Base-by-base conservation (phyloP, 495 filamentous ascomycete genomes). In the Aspergillus sclerotiicarbonarius region DNA sequence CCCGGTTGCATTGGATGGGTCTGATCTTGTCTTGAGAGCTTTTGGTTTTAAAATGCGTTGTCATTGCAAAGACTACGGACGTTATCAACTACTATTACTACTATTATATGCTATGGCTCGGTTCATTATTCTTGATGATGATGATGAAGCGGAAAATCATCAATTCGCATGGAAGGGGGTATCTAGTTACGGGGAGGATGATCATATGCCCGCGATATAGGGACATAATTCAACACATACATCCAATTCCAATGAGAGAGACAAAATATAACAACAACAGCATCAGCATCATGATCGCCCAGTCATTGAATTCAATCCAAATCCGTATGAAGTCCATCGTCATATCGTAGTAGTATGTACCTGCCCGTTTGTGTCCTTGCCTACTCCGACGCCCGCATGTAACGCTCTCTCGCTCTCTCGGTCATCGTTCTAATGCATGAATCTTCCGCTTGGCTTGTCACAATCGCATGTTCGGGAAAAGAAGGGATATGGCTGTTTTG, bases 341-440 rank as follows among this genome's bases (percentile, higher is more conserved):
- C 15, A 29, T 30, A 30, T 49, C 25, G 25, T 25, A 25, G 25
- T 25, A 30, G 47, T 60, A 43, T 47, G 46, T 43, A 31, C 44
- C 31, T n/a, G 8, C 29, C 44, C 47, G 5, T 46, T 15, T 8
- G 41, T 19, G 20, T 21, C 31, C 44, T 43, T 43, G 47, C 15
- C 48, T 47, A 47, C 47, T 47, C 48, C 39, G 51, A 60, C 53
- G 32, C 53, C 20, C 13, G 30, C 20, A 51, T 37, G 39, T 15
- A 49, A 58, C 47, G 4, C 21, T 30, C 13, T 49, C 18, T 29
- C 21, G 33, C 33, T 35, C 33, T 35, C 33, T 9, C 15, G 37
- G 5, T 41, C 37, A 41, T 50, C 47, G 47, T 50, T 50, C 47
- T 50, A 50, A 32, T 4, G 15, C 47, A 50, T 50, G 47, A 10